A percentile compares a stretch with the other conserved stretches of the same genome.
Evolutionary conservation across 2,329 filamentous ascomycete species (phyloP).

Genomic region (Botryotinia globosa): DNA sequence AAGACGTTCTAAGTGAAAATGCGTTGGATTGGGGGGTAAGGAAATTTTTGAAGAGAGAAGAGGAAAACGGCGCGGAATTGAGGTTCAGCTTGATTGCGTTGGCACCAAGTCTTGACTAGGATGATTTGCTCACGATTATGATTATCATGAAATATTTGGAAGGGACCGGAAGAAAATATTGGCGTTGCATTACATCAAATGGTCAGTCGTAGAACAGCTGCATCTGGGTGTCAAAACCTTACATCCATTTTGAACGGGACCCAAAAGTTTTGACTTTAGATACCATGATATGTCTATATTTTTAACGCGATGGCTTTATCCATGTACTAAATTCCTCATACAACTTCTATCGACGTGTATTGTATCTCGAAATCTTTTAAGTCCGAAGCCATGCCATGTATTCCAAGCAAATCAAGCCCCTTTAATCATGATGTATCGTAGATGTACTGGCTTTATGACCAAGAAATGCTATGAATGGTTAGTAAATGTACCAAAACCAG

Average conservation of each 20-base stretch:
- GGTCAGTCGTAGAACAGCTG: neutral
- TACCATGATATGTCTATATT: slow-evolving; percentile 1
- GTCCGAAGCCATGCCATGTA: neutral
- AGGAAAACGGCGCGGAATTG: slow-evolving; percentile 31
- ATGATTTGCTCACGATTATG: slow-evolving; percentile 13
- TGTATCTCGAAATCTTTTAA: neutral
- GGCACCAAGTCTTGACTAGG: slow-evolving; percentile 31
- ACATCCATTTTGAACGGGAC: neutral
- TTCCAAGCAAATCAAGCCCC: neutral
- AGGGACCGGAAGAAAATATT: neutral
- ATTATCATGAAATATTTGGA: neutral
- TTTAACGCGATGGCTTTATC: neutral
- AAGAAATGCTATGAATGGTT: slow-evolving; percentile 32
- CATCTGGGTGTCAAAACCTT: neutral
- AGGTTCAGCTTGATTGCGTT: slow-evolving; percentile 37
- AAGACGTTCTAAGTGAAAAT: slow-evolving; percentile 73
- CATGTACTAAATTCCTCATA: neutral
- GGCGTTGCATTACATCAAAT: slow-evolving; percentile 10
- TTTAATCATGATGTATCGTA: neutral
- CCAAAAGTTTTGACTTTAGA: neutral
- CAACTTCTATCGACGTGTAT: neutral
- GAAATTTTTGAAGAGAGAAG: slow-evolving; percentile 41
- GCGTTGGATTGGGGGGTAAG: slow-evolving; percentile 66
- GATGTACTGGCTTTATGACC: slow-evolving; percentile 26
- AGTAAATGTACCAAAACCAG: slow-evolving; percentile 5